Conservation (phyloP, 2,329 filamentous ascomycete genomes). For the Byssochlamys sp. region DNA sequence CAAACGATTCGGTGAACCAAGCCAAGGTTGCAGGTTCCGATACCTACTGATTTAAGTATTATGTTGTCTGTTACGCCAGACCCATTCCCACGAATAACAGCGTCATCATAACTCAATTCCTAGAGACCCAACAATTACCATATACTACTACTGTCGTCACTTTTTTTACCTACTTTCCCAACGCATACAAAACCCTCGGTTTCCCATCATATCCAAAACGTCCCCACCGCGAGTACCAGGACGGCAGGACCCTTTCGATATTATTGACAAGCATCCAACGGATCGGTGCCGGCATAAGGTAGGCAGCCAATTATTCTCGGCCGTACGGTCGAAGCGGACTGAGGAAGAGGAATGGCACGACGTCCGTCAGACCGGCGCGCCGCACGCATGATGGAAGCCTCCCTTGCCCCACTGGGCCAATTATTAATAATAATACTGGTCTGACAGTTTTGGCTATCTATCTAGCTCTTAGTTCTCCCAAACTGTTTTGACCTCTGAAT, state of each 20-base stretch:
- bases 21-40: not conserved
- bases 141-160: no score
- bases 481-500: not conserved
- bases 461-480: not conserved
- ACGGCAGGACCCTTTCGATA: not conserved
- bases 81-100: not conserved
- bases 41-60: not conserved
- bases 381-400: not conserved
- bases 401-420: conserved; percentile 3
- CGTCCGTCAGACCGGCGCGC: not conserved
- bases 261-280: conserved; percentile 4
- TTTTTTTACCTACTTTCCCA: not conserved
- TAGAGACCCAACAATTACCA: not conserved
- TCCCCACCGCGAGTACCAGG: conserved; percentile 2
- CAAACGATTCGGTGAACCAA: not conserved
- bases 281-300: not conserved
- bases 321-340: conserved; percentile 4
- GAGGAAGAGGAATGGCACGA: conserved; percentile 5
- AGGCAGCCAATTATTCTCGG: conserved; percentile 5
- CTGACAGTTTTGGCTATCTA: not conserved
- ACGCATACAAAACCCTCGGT: conserved; percentile 2
- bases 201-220: conserved; percentile 3
- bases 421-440: not conserved
- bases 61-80: not conserved
- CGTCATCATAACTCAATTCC: not conserved